Evolutionary conservation across 202 grass and related monocot genomes (phyloP), one percentile per base, ranked within the genome.

Genomic region (Dendrocalamus latiflorus): DNA sequence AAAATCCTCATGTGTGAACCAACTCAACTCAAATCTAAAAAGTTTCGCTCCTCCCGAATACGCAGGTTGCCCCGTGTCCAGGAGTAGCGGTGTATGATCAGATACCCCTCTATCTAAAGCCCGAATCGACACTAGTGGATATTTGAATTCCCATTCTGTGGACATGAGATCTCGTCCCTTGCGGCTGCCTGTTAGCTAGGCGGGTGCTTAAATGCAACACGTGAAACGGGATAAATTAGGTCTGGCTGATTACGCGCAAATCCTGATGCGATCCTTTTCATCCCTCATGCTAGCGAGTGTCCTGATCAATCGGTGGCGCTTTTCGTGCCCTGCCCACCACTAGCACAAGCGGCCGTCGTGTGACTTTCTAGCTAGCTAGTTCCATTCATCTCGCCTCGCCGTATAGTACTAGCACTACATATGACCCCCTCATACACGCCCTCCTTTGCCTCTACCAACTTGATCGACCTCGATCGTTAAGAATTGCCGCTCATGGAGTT

Each of bases 161-260:
- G n/a, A n/a, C 44, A 55, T 6, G 7, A 50, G 48, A 18, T 18
- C 16, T 18, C 49, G 7, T 54, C 18, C 18, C 50, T n/a, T 54
- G 39, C 37, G 6, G 3, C 20, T 41, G 20, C 57, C n/a, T n/a
- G n/a, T n/a, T n/a, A n/a, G n/a, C n/a, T 42, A 36, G 34, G 30
- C 34, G 1, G 28, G 12, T 21, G 15, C 34, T 65, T 9, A 8
- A 2, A n/a, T 22, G 30, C 18, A 15, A 65, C 68, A 81, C 70
- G 70, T 81, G 78, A 69, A 41, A 6, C 3, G n/a, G 77, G 16
- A 50, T 68, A 28, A 16, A 86, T 74, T 67, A 67, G 70, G 60
- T 39, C 17, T 17, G 48, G 1, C 13, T 6, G 9, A 9, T 59
- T 84, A 30, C 28, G 28, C 28, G 28, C 28, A 51, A 68, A 66